Conservation (phyloP, 2,329 filamentous ascomycete species). For the Knoxdaviesia capensis region DNA sequence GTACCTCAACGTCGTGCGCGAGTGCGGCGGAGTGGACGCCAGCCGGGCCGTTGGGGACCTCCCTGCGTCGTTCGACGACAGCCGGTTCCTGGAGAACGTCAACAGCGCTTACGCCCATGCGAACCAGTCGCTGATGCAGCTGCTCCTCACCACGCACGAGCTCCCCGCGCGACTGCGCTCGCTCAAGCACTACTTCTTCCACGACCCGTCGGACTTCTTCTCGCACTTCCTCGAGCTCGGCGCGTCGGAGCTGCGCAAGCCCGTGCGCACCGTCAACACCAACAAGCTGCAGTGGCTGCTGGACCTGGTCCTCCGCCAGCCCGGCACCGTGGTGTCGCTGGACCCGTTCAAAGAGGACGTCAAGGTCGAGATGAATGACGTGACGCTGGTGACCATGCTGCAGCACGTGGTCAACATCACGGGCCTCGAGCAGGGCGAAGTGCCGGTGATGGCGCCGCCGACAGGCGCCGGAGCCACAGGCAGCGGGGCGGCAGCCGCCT, state of each 20-base stretch:
- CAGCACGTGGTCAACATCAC: slow-evolving; percentile 95
- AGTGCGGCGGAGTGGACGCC: slow-evolving; percentile 89
- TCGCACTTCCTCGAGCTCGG: slow-evolving; percentile 91
- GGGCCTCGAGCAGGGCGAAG: slow-evolving; percentile 78
- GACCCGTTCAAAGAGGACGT: slow-evolving; percentile 98
- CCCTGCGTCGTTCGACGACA: slow-evolving; percentile 84
- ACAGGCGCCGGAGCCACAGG: no score
- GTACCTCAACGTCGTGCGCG: slow-evolving; percentile 91
- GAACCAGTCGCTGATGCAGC: slow-evolving; percentile 77
- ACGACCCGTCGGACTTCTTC: slow-evolving; percentile 95
- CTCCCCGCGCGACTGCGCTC: slow-evolving; percentile 73
- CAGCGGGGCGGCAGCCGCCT: neutral
- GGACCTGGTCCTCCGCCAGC: slow-evolving; percentile 91
- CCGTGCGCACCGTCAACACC: slow-evolving; percentile 73
- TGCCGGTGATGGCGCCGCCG: slow-evolving; percentile 44
- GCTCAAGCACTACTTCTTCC: slow-evolving; percentile 97
- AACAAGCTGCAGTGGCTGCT: slow-evolving; percentile 86
- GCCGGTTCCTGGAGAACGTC: slow-evolving; percentile 83
- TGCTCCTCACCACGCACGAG: slow-evolving; percentile 82
- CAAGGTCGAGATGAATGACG: slow-evolving; percentile 92
- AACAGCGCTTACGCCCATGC: slow-evolving; percentile 89
- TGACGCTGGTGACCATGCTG: slow-evolving; percentile 77
- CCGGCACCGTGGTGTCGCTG: slow-evolving; percentile 78
- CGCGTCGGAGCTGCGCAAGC: slow-evolving; percentile 74
- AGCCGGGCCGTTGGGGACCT: slow-evolving; percentile 75